These are phyloP conservation scores for Obba rivulosa DNA, from an alignment of 768 basidiomycete genomes.

Conservation along the genomic window DNA sequence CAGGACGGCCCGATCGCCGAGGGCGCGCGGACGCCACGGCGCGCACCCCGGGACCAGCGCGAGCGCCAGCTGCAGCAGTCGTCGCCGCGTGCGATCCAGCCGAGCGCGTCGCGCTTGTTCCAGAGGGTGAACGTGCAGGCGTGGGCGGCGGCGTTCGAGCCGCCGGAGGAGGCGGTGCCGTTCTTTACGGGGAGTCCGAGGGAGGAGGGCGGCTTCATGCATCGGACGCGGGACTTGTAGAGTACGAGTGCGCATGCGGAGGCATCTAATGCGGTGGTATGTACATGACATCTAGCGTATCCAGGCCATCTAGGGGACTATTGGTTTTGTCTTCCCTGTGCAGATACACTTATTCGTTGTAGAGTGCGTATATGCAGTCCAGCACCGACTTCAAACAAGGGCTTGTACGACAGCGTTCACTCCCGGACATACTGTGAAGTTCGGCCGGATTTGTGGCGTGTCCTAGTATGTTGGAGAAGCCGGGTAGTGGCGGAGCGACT, in stretches of 20 bases:
- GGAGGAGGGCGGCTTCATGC: slow-evolving; percentile 12
- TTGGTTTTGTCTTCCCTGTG: too few relatives aligned
- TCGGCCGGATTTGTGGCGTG: too few relatives aligned
- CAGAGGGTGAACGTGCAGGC: slow-evolving; percentile 26
- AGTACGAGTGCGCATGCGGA: not conserved
- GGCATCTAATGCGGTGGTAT: not conserved
- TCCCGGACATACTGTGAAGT: too few relatives aligned
- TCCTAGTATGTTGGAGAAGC: too few relatives aligned
- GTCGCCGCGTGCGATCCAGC: slow-evolving; percentile 18
- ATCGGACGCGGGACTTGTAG: slow-evolving; percentile 10
- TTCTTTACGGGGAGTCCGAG: slow-evolving; percentile 12
- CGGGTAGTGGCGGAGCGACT: too few relatives aligned
- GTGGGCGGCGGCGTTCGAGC: slow-evolving; percentile 24
- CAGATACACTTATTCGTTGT: too few relatives aligned
- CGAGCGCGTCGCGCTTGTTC: slow-evolving; percentile 23
- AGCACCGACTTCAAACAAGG: too few relatives aligned
- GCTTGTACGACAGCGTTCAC: too few relatives aligned
- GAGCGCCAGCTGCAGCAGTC: slow-evolving; percentile 10
- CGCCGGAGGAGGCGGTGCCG: slow-evolving; percentile 1
- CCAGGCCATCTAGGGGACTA: too few relatives aligned
- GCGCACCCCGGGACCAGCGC: slow-evolving; percentile 1
- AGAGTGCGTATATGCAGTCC: too few relatives aligned
- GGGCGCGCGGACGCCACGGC: not conserved
- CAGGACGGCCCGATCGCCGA: too few relatives aligned
- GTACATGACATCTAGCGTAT: not conserved